Evolutionary conservation across 306 rosid species (phyloP).

Genomic region (Gastrolobium villosum): DNA sequence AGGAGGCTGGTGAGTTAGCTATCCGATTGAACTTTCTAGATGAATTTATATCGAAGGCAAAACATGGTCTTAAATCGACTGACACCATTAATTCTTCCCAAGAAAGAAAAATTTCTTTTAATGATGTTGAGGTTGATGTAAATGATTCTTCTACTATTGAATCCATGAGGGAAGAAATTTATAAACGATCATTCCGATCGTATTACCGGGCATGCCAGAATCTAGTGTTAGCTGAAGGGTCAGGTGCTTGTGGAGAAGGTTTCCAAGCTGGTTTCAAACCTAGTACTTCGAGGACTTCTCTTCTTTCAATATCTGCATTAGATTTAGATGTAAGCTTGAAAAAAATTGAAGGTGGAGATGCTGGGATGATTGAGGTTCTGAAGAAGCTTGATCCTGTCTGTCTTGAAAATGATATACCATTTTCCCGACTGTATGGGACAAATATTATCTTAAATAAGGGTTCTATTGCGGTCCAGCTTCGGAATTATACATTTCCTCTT

Average conservation of each 20-base stretch:
- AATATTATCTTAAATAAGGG: constrained; percentile 75
- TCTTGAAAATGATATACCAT: constrained; percentile 82
- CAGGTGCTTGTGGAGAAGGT: constrained; percentile 83
- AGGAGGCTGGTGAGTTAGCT: constrained; percentile 94
- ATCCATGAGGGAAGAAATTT: constrained; percentile 76
- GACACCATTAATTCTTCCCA: constrained; percentile 68
- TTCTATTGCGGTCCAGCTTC: constrained; percentile 80
- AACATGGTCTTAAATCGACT: constrained; percentile 62
- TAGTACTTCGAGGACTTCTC: constrained; percentile 82
- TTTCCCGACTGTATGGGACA: constrained; percentile 90
- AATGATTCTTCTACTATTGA: constrained; percentile 68
- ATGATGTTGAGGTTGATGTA: constrained; percentile 77
- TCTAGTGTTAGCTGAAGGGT: constrained; percentile 79
- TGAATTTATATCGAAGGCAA: constrained; percentile 68
- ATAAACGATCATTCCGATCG: constrained; percentile 82
- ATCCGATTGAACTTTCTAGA: constrained; percentile 85
- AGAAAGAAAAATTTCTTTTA: constrained; percentile 62
- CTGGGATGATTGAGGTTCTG: constrained; percentile 88
- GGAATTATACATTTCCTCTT: constrained; percentile 86
- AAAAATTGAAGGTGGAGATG: constrained; percentile 90
- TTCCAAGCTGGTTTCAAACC: constrained; percentile 95
- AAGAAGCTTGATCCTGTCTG: constrained; percentile 93
- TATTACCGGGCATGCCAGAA: constrained; percentile 91
- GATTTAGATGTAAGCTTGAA: constrained; percentile 86
- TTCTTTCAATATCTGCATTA: constrained; percentile 80